These are phyloP conservation scores for Gossypium davidsonii DNA, from an alignment of 441 rosid species.

Conservation along the genomic window DNA sequence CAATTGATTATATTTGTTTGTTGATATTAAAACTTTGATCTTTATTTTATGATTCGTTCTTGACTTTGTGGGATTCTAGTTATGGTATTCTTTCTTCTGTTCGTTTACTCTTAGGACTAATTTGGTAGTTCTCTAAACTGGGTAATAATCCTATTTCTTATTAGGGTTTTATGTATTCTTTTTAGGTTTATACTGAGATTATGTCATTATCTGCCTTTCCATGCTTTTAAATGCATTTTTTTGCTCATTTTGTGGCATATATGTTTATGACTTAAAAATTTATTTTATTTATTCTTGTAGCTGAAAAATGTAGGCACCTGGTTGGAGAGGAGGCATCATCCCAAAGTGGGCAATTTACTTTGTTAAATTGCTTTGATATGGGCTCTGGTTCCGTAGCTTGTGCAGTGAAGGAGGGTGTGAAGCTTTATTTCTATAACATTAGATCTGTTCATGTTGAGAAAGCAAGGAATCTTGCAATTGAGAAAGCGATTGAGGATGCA, in stretches of 20 bases:
- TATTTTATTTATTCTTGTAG: constrained; percentile 26
- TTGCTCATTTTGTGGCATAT: background rate
- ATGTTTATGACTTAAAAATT: background rate
- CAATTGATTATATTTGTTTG: background rate
- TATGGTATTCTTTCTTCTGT: background rate
- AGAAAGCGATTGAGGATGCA: constrained; percentile 56
- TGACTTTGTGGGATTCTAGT: background rate
- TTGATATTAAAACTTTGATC: background rate
- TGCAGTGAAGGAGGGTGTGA: constrained; percentile 76
- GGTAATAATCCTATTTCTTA: background rate
- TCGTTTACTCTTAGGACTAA: background rate
- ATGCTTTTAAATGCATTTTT: background rate
- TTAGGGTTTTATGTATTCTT: background rate
- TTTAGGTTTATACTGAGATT: background rate
- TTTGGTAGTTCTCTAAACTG: background rate
- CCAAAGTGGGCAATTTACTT: constrained; percentile 78
- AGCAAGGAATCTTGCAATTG: constrained; percentile 53
- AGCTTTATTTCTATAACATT: constrained; percentile 73
- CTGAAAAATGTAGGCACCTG: constrained; percentile 79
- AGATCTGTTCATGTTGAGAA: constrained; percentile 72
- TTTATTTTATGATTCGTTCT: background rate
- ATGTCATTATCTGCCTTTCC: background rate
- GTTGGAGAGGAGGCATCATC: constrained; percentile 78
- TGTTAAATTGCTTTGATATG: constrained; percentile 86
- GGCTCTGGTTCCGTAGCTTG: constrained; percentile 75